Evolutionary conservation across 108 stramenopile genomes (phyloP).

Genomic region (Conticribra weissflogii): DNA sequence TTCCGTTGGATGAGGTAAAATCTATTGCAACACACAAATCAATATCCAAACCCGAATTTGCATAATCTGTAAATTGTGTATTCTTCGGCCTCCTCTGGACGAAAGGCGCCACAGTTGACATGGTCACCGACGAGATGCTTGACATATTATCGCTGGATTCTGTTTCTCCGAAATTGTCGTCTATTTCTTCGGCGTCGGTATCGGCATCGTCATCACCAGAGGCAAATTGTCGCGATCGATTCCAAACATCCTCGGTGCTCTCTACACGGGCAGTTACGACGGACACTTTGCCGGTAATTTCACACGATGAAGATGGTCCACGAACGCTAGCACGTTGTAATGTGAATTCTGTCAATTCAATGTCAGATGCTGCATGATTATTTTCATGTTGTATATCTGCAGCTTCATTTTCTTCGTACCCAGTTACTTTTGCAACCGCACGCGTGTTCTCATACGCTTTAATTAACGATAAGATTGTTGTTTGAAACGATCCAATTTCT

Average conservation of each 20-base stretch:
- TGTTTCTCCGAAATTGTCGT: neutral
- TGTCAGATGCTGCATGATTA: neutral
- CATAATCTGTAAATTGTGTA: conserved; percentile 36
- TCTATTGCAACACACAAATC: conserved; percentile 82
- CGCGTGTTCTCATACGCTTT: neutral
- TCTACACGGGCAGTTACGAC: conserved; percentile 25
- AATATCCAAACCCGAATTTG: conserved; percentile 46
- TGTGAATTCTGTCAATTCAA: conserved; percentile 7
- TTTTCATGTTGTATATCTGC: neutral
- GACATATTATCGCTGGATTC: neutral
- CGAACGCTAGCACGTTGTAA: neutral
- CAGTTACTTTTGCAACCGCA: neutral
- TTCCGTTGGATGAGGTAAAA: conserved; percentile 69
- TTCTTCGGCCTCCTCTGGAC: neutral
- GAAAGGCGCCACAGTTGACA: too few relatives aligned
- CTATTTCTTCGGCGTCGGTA: neutral
- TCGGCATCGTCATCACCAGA: neutral
- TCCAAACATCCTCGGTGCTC: conserved; percentile 1
- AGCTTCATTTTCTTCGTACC: neutral
- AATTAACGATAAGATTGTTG: conserved; percentile 19
- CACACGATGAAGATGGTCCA: conserved; percentile 1
- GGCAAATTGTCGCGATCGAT: conserved; percentile 17
- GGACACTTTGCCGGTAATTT: conserved; percentile 21
- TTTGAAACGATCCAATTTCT: conserved; percentile 44
- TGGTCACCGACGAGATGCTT: neutral